These are phyloP conservation scores for Macrocystidia cucumis DNA, from an alignment of 1,284 basidiomycete genomes.

Conservation along the genomic window DNA sequence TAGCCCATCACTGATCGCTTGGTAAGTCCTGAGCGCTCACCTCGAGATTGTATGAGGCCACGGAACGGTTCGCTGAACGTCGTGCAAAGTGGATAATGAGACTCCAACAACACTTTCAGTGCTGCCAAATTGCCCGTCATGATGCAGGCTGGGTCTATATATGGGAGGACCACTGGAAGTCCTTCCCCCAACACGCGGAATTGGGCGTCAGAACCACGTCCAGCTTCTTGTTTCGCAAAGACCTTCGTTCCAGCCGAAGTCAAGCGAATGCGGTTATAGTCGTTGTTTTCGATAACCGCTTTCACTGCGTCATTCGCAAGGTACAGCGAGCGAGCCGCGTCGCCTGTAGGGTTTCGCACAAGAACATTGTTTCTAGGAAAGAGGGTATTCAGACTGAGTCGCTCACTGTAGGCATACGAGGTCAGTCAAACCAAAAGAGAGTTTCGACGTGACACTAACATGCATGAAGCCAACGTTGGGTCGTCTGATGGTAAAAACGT, in stretches of 20 bases:
- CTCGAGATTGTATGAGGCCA: conserved; percentile 35
- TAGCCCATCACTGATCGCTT: no score
- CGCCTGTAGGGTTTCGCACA: conserved; percentile 83
- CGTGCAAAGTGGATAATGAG: conserved; percentile 72
- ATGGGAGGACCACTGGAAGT: conserved; percentile 76
- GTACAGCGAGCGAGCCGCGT: conserved; percentile 80
- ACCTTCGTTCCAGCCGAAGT: conserved; percentile 90
- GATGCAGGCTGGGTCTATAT: conserved; percentile 60
- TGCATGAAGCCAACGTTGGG: conserved; percentile 60
- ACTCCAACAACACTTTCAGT: conserved; percentile 61
- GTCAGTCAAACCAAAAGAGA: conserved; percentile 4
- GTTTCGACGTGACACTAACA: conserved; percentile 36
- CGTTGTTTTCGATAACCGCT: conserved; percentile 74
- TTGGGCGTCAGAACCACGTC: conserved; percentile 46
- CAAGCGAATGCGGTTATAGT: conserved; percentile 81
- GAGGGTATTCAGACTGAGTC: conserved; percentile 63
- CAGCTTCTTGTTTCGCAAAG: conserved; percentile 62
- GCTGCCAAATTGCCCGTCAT: conserved; percentile 51
- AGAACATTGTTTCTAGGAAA: conserved; percentile 79
- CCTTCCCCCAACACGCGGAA: conserved; percentile 85
- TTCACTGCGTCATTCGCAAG: conserved; percentile 84
- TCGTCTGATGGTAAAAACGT: conserved; percentile 72
- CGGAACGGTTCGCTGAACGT: conserved; percentile 58
- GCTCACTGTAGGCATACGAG: conserved; percentile 54
- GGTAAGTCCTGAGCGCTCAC: no score